phyloP scores from a whole-genome alignment of 768 basidiomycete genomes.

The Amanita thiersii region DNA sequence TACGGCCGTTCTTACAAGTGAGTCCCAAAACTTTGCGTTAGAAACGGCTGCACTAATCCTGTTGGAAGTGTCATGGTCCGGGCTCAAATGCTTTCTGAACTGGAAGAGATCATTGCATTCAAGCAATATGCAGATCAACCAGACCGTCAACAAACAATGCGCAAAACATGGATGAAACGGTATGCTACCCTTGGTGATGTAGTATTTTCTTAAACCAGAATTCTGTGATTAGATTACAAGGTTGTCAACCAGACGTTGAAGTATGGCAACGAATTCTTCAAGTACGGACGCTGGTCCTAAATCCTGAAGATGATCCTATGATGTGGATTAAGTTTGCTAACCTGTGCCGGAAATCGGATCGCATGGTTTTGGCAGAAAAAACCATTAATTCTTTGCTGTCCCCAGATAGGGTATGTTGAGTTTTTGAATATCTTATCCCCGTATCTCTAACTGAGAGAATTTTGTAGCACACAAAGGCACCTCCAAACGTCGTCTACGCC shows the following conservation, averaged over 20 bases:
- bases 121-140: conserved; percentile 93
- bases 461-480: conserved; percentile 63
- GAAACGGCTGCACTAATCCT: neutral
- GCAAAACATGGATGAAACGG: conserved; percentile 98
- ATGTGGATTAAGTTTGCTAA: conserved; percentile 99
- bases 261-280: conserved; percentile 98
- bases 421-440: neutral
- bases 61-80: conserved; percentile 80
- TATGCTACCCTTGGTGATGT: conserved; percentile 20
- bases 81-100: conserved; percentile 95
- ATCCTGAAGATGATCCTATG: conserved; percentile 87
- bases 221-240: conserved; percentile 57
- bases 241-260: conserved; percentile 96
- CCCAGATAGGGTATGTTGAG: conserved; percentile 48
- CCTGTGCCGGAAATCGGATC: conserved; percentile 89
- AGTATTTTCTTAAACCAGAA: neutral
- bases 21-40: conserved; percentile 16
- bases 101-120: conserved; percentile 95
- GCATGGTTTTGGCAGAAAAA: conserved; percentile 94
- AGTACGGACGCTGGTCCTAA: conserved; percentile 88
- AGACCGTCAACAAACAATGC: conserved; percentile 83
- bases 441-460: conserved; percentile 22
- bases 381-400: conserved; percentile 88
- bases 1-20: conserved; percentile 98
- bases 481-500: conserved; percentile 93